Evolutionary conservation across 2,329 filamentous ascomycete species (phyloP), one percentile per base, ranked within the genome.

Genomic region (Stenocarpella maydis): DNA sequence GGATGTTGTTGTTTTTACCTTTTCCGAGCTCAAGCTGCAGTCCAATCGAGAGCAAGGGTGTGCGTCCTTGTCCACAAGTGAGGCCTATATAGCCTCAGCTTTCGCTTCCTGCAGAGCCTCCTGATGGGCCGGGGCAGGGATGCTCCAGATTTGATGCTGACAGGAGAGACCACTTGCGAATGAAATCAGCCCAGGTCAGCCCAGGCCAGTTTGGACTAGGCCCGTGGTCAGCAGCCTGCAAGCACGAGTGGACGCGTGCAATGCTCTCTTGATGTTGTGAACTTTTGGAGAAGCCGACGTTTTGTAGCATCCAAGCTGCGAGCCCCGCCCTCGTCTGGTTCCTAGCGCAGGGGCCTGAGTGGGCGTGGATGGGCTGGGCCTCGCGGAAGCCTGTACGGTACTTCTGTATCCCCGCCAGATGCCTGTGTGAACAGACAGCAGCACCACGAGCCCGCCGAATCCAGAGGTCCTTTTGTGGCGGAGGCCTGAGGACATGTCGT

Each of bases 231-330:
- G 24, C 39, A 52, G 31, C 39, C 9, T 15, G 64, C 31, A 17
- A 24, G 21, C 34, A 34, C 34, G 37, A 24, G 64, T 28, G 6
- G 50, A 47, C 34, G 37, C 34, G 64, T 28, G 6, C 64, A 47
- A 66, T 66, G 28, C 47, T 21, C n/a, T 49, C 41, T 37, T 12
- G 58, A 67, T 49, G 65, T 67, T 34, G 65, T 67, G 52, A 58
- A 39, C 65, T 67, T 67, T 67, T 67, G 52, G 65, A 49, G 65
- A 49, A 39, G 65, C 65, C 52, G 65, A 31, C 65, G 28, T 67
- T 28, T 24, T 49, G 52, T 67, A 67, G 65, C 65, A 49, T 60
- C 34, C 31, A 58, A 58, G 52, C 65, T 67, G 65, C 52, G 52
- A 37, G 64, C 50, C 52, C 65, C 52, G 58, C 65, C 65, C 54